Conservation (phyloP, 2,329 filamentous ascomycete genomes). For the Phialocephala subalpina region DNA sequence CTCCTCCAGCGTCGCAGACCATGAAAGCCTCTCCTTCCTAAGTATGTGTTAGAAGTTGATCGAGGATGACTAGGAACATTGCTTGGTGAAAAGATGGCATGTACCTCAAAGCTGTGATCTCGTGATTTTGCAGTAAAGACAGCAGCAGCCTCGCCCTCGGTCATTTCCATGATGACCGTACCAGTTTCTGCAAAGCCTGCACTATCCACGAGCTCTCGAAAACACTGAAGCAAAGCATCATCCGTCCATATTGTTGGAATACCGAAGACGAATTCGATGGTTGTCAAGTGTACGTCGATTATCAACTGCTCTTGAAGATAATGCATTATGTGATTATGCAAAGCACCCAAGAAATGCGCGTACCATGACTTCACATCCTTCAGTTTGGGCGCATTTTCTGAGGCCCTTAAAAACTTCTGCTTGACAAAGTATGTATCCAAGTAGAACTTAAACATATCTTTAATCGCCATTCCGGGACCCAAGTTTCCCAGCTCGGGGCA, state of each 20-base stretch:
- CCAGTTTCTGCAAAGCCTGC: not conserved
- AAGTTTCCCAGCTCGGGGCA: not conserved
- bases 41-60: too few species aligned
- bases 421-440: not conserved
- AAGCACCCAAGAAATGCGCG: not conserved
- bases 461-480: not conserved
- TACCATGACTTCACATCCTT: not conserved
- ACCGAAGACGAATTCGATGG: not conserved
- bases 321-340: not conserved
- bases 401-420: not conserved
- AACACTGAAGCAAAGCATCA: not conserved
- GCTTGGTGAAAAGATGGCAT: not conserved
- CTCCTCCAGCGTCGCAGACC: not conserved
- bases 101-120: not conserved
- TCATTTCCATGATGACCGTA: not conserved
- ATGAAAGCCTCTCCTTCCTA: slow-evolving; percentile 8
- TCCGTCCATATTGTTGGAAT: not conserved
- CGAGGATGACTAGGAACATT: too few species aligned
- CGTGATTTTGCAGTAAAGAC: slow-evolving; percentile 1
- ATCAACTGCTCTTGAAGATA: not conserved
- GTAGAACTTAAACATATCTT: not conserved
- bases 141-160: slow-evolving; percentile 3
- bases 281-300: not conserved
- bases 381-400: not conserved
- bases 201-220: not conserved